Evolutionary conservation across 228 moss, liverwort and hornwort genomes (phyloP), one percentile per base, ranked within the genome.

Genomic region (Sphagnum fallax): DNA sequence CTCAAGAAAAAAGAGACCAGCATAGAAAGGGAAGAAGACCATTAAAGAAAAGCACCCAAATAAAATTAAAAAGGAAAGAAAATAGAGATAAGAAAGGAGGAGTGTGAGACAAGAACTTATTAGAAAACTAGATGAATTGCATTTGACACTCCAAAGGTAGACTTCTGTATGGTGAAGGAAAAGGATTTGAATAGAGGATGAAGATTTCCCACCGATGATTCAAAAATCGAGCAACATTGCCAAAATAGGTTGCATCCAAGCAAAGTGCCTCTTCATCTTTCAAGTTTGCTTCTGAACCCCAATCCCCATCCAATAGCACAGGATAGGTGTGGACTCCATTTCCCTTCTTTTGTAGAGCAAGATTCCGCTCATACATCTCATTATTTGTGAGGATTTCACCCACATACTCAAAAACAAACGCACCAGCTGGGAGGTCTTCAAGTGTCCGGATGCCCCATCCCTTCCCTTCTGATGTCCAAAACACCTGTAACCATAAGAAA

Each of bases 251-350:
- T 1, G 86, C 93, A 76, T 97, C 97, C 59, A 97, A 74, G 73
- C 97, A 93, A 51, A 97, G 83, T 8, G 97, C 97, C 66, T 93
- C 91, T 72, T 93, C 91, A 52, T 97, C 93, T 63, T 79, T 81
- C 5, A 97, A 77, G 48, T 76, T 80, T 16, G 70, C 72, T 71
- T 97, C 97, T 1, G 97, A 87, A 70, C 80, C 79, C 93, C 97
- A 97, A 52, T 97, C 97, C 5, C 89, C 91, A 76, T 97, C 97
- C 18, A 97, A 74, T 58, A 81, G 76, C 51, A 97, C 67, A 49
- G 88, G 83, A 67, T 87, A 97, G 4, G 81, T 77, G 64, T 88
- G 79, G 7, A 49, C 4, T 10, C 65, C 13, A 15, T 72, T 65
- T 48, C n/a, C 69, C 10, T 73, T 78, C 60, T 74, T 68, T 8